Evolutionary conservation across 1,284 basidiomycete genomes (phyloP).

Genomic region (Chalciporus sp.): DNA sequence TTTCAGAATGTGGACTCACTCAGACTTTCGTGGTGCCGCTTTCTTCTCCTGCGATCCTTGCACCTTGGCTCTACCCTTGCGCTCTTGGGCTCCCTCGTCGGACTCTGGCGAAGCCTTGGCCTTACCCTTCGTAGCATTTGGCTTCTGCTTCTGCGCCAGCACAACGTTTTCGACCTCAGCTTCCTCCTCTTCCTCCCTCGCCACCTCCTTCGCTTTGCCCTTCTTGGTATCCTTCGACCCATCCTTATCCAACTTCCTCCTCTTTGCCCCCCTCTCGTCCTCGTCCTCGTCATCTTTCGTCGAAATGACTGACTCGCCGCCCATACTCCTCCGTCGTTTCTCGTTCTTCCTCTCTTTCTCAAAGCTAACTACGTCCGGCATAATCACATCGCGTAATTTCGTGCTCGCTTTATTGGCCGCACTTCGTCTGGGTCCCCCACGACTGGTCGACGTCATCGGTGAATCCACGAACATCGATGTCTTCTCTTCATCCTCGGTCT

Average conservation of each 20-base stretch:
- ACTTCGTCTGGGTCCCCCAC: conserved; percentile 43
- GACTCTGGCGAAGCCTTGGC: conserved; percentile 14
- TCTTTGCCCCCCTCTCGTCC: conserved; percentile 21
- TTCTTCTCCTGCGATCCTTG: conserved; percentile 14
- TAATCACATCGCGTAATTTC: conserved; percentile 64
- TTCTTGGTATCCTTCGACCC: conserved; percentile 31
- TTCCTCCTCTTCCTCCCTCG: conserved; percentile 28
- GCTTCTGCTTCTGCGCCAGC: conserved; percentile 37
- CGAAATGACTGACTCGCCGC: conserved; percentile 20
- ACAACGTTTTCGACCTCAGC: conserved; percentile 27
- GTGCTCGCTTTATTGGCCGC: conserved; percentile 71
- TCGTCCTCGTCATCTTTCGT: conserved; percentile 9
- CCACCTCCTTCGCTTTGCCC: conserved; percentile 35
- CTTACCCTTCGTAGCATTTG: conserved; percentile 29
- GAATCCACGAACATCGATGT: conserved; percentile 13
- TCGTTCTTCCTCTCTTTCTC: conserved; percentile 63
- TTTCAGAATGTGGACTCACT: not conserved
- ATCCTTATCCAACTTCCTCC: conserved; percentile 24
- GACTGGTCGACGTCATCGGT: conserved; percentile 13
- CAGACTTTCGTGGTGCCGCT: not conserved
- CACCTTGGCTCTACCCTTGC: conserved; percentile 10
- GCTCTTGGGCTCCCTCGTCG: conserved; percentile 19
- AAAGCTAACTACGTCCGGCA: conserved; percentile 74
- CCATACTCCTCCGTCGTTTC: conserved; percentile 30
- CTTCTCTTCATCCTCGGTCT: conserved; percentile 2